Evolutionary conservation across 2,329 filamentous ascomycete species (phyloP), one percentile per base, ranked within the genome.

Genomic region (Podosphaera aphanis): DNA sequence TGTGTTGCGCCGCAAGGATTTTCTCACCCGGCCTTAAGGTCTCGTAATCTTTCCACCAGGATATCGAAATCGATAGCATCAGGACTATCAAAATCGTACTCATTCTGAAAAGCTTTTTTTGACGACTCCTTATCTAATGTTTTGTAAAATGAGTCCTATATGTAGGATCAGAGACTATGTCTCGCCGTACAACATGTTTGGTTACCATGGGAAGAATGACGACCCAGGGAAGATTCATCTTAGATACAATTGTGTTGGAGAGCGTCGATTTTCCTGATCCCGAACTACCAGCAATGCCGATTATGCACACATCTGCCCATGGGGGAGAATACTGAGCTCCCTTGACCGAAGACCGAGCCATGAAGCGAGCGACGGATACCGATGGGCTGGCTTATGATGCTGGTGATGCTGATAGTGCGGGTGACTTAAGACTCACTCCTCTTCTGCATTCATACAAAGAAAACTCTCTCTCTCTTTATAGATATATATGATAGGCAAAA

Each of bases 131-230:
- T 69, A 16, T 74, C 80, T 54, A 98, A 66, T 16, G 79, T 80
- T 64, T 94, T 95, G 66, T 98, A 98, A 63, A 93, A 98, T 11
- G 88, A 94, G 63, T 98, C 90, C 84, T 93, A 56, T 50, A 47
- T 20, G 7, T 37, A 43, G 25, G 39, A 43, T 31, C 35, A 38
- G 36, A 39, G 23, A 40, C 21, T 25, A n/a, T 11, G 20, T 43
- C 19, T 44, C 16, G 13, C 15, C 5, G 19, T 18, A 3, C 41
- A 43, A 10, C 11, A 20, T 35, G 21, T 20, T 21, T 19, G 8
- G 35, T 58, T 70, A 88, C 84, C 79, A 98, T 95, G 37, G 86
- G 93, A 55, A 98, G 64, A 62, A 98, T 94, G 43, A 94, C 86
- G 50, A 98, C 90, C 88, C 90, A 98, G 47, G 90, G 90, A 51